Conservation (phyloP, 257 asterid species). For the Nicotiana tabacum region DNA sequence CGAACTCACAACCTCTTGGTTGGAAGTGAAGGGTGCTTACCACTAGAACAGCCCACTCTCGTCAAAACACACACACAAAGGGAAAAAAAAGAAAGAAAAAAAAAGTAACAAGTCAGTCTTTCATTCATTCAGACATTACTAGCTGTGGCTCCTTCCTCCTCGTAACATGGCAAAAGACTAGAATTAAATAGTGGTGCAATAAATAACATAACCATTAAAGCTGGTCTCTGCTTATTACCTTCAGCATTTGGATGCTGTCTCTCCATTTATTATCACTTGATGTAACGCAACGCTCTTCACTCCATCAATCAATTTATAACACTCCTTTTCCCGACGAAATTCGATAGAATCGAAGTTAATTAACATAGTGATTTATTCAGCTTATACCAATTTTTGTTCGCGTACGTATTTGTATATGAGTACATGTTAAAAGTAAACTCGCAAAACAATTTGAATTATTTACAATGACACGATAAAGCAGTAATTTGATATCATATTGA, state of each 20-base stretch:
- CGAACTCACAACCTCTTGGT: too few relatives aligned
- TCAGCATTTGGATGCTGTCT: background rate
- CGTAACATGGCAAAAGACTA: slow-evolving; percentile 1
- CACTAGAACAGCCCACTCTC: too few relatives aligned
- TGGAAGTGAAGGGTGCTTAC: too few relatives aligned
- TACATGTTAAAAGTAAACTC: background rate
- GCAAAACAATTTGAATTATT: too few relatives aligned
- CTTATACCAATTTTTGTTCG: background rate
- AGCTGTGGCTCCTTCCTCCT: background rate
- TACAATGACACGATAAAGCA: too few relatives aligned
- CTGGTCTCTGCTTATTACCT: background rate
- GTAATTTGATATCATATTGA: too few relatives aligned
- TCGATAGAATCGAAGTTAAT: background rate
- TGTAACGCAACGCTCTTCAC: background rate
- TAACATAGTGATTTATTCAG: background rate
- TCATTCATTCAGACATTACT: background rate
- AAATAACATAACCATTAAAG: slow-evolving; percentile 6
- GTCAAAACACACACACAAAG: too few relatives aligned
- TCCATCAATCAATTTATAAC: background rate
- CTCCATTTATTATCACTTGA: background rate
- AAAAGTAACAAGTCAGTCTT: background rate
- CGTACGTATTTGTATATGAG: background rate
- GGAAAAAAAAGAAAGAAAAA: too few relatives aligned
- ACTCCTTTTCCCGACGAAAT: slow-evolving; percentile 1
- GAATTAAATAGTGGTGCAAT: background rate